Evolutionary conservation across 106 monocot genomes (phyloP).

Genomic region (Cymbidium sinense): DNA sequence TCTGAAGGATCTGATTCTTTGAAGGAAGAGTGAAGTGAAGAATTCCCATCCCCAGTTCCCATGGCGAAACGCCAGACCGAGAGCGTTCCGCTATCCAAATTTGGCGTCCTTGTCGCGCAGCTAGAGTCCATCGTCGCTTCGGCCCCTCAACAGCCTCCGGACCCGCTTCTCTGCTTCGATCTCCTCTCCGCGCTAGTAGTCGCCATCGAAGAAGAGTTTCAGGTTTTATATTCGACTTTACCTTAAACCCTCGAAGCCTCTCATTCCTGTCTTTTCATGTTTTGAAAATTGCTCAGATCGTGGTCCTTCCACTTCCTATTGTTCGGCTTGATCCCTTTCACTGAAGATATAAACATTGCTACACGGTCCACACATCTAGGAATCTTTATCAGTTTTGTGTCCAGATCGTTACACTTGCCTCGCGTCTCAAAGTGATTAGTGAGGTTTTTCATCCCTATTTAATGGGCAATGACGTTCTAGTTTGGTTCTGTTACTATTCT

Average conservation of each 20-base stretch:
- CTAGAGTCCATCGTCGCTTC: conserved; percentile 88
- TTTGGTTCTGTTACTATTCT: neutral
- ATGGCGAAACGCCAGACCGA: conserved; percentile 67
- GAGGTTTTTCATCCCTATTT: too few relatives aligned
- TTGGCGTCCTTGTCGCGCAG: conserved; percentile 93
- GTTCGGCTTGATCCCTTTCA: neutral
- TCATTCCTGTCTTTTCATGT: neutral
- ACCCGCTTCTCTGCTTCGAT: conserved; percentile 95
- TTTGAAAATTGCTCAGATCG: neutral
- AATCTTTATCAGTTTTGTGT: neutral
- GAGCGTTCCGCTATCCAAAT: conserved; percentile 55
- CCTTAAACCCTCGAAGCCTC: neutral
- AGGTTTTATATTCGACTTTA: conserved; percentile 23
- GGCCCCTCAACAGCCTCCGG: conserved; percentile 68
- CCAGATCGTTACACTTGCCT: neutral
- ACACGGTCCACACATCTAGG: neutral
- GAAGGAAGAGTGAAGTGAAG: neutral
- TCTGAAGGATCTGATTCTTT: neutral
- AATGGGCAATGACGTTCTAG: too few relatives aligned
- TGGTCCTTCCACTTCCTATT: neutral
- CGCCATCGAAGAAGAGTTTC: conserved; percentile 75
- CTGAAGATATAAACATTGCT: neutral
- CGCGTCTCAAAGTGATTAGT: neutral
- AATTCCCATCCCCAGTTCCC: neutral
- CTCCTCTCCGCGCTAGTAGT: conserved; percentile 87